Base-by-base conservation (phyloP, 805 yeast species). In the Saccharomycopsis fibuligera region DNA sequence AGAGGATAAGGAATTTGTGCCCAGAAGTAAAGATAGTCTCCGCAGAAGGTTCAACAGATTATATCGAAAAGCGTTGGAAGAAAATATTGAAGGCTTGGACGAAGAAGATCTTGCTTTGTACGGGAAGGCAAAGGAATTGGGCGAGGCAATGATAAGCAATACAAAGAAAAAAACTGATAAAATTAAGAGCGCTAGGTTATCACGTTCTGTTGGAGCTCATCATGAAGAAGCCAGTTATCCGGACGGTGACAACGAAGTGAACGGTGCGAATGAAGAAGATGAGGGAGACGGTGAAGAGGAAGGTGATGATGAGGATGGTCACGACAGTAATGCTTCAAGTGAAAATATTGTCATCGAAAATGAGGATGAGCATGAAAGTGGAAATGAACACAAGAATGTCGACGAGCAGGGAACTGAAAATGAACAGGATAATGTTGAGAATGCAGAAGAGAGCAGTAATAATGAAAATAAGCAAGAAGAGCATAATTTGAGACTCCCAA, bases 41-140 rank as follows among this genome's bases (percentile, higher is more conserved):
- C 21, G 52, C 19, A 39, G 48, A 29, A 23, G 52, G 25, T 45
- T 49, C 39, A 45, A 45, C 44, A 42, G 52, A 33, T 41, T 49
- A 27, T 49, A 44, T 23, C 45, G 41, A n/a, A 44, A 40, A 23
- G 48, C 48, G 35, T 37, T 49, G 17, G 52, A 49, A 9, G 49
- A 45, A n/a, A 25, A 19, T 8, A 38, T 16, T 8, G 41, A 21
- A 3, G 29, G 37, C 12, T 22, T 27, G 12, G 44, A 43, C 24
- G 49, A 44, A 27, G 52, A 44, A n/a, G 29, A 36, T 16, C n/a
- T 17, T 39, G 35, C 17, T 6, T 49, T 44, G 14, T 49, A 44
- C 23, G 24, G 19, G 4, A 45, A 41, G 29, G 42, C 48, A 19
- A 33, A 21, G 39, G 42, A 30, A 5, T 33, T 49, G 21, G 52